A percentile compares a stretch with the other conserved stretches of the same genome.
phyloP scores from a whole-genome alignment of 1,139 yeast species.

The Petasospora fabianii region DNA sequence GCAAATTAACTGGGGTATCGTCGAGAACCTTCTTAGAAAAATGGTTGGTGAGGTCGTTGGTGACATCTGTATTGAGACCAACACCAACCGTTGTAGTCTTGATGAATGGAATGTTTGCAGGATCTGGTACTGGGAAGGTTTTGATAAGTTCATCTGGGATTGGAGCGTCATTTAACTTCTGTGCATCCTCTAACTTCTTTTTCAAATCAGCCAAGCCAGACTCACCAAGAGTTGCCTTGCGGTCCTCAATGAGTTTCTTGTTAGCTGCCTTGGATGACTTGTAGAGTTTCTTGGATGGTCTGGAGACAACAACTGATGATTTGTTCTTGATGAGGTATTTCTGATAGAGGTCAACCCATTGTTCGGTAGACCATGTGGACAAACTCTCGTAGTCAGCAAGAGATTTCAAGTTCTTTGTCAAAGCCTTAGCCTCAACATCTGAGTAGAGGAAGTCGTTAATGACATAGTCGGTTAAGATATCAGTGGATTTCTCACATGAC shows the following conservation, averaged over 20 bases:
- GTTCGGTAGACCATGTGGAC: conserved; percentile 53
- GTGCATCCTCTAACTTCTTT: conserved; percentile 55
- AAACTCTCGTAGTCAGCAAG: conserved; percentile 61
- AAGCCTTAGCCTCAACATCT: conserved; percentile 51
- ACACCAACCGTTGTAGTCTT: conserved; percentile 54
- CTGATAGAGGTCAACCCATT: conserved; percentile 63
- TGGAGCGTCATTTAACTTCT: conserved; percentile 60
- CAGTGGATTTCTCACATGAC: conserved; percentile 63
- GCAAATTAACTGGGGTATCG: conserved; percentile 47
- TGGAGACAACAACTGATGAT: conserved; percentile 71
- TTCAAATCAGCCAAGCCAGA: conserved; percentile 56
- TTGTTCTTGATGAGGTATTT: conserved; percentile 58
- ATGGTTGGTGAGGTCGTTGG: conserved; percentile 27
- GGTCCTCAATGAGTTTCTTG: conserved; percentile 44
- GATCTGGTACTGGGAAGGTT: conserved; percentile 68
- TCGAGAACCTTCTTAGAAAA: conserved; percentile 31
- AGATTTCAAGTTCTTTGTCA: conserved; percentile 51
- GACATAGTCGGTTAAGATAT: conserved; percentile 59
- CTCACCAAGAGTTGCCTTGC: conserved; percentile 52
- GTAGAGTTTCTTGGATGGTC: conserved; percentile 68
- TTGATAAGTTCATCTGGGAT: conserved; percentile 68
- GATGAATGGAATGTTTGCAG: conserved; percentile 70
- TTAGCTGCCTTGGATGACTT: conserved; percentile 48
- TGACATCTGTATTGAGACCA: conserved; percentile 32
- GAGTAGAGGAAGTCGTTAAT: conserved; percentile 84